Percentiles rank a stretch among this genome's conserved stretches.
Conservation (phyloP, 2,329 filamentous ascomycete species). For the Trichophyton equinum region DNA sequence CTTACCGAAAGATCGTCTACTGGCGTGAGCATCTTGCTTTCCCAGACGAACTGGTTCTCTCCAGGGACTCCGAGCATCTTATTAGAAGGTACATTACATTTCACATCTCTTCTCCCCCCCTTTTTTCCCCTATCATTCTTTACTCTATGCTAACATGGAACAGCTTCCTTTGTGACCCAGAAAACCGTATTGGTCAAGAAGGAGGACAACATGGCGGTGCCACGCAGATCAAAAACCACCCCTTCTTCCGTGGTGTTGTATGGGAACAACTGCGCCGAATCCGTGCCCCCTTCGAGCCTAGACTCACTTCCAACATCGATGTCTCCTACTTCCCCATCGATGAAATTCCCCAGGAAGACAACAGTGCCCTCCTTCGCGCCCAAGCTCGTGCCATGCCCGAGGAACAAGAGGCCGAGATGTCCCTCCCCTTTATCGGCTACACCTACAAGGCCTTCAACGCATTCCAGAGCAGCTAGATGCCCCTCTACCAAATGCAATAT, state of each 20-base stretch:
- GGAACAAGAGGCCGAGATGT: conserved; percentile 85
- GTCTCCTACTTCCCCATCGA: conserved; percentile 98
- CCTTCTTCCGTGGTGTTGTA: conserved; percentile 93
- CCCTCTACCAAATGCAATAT: background rate
- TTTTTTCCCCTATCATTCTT: background rate
- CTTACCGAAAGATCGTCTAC: conserved; percentile 98
- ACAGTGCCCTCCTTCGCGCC: conserved; percentile 71
- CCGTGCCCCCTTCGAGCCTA: conserved; percentile 89
- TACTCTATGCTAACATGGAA: conserved; percentile 1
- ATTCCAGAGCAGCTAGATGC: conserved; percentile 36
- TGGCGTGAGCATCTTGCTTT: conserved; percentile 95
- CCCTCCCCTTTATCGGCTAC: conserved; percentile 88
- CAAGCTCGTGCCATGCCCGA: conserved; percentile 61
- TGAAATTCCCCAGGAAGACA: conserved; percentile 95
- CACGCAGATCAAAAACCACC: conserved; percentile 82
- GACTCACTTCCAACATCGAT: conserved; percentile 83
- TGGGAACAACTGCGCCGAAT: conserved; percentile 89
- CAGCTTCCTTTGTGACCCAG: conserved; percentile 86
- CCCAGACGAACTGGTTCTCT: conserved; percentile 84
- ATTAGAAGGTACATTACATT: conserved; percentile 61
- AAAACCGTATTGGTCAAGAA: conserved; percentile 73
- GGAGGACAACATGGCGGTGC: conserved; percentile 52
- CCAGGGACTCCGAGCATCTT: conserved; percentile 77
- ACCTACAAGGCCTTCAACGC: conserved; percentile 94
- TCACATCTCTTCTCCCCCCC: background rate